These are phyloP conservation scores for Kwoniella pini DNA, from an alignment of 768 basidiomycete species.

Conservation along the genomic window DNA sequence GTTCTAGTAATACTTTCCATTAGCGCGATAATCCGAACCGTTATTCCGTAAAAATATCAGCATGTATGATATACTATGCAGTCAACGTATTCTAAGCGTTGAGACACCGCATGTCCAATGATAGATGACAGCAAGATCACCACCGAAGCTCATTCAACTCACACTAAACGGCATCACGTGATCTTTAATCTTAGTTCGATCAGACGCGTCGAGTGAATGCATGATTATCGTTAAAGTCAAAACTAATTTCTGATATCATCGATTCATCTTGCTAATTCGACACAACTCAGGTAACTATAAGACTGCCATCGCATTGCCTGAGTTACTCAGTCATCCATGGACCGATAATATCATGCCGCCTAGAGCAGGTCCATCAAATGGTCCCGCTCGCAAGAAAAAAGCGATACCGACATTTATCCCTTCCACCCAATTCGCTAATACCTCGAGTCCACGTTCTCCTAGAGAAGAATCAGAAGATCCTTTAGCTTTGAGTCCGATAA, in stretches of 20 bases:
- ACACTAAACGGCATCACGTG: neutral
- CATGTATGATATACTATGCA: too few species aligned
- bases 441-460: neutral
- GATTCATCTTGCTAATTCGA: neutral
- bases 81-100: too few species aligned
- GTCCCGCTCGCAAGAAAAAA: neutral
- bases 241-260: too few species aligned
- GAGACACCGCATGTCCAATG: too few species aligned
- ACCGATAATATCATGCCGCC: neutral
- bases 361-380: neutral
- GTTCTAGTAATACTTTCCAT: too few species aligned
- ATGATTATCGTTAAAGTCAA: too few species aligned
- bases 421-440: neutral
- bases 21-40: too few species aligned
- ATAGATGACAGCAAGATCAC: too few species aligned
- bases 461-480: constrained; percentile 24
- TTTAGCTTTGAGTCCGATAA: constrained; percentile 14
- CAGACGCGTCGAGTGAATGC: neutral
- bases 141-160: too few species aligned
- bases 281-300: neutral
- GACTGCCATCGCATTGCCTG: too few species aligned
- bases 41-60: too few species aligned
- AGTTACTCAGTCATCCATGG: too few species aligned
- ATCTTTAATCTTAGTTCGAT: neutral
- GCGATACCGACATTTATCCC: neutral